Evolutionary conservation across 2,329 filamentous ascomycete species (phyloP).

Genomic region (Penicillium sp.): DNA sequence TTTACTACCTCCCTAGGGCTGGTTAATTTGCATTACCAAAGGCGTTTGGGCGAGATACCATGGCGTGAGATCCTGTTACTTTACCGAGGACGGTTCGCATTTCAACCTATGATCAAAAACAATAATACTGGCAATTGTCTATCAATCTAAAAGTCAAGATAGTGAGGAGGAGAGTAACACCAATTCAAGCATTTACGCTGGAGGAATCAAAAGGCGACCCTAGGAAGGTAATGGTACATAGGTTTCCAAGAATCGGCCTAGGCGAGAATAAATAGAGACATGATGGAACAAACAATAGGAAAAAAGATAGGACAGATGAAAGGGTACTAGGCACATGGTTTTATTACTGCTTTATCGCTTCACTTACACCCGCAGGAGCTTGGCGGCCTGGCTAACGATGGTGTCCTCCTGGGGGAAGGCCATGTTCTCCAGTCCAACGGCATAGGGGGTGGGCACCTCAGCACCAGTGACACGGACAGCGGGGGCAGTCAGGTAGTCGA

Average conservation of each 20-base stretch:
- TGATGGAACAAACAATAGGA: slow-evolving; percentile 24
- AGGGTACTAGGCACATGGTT: slow-evolving; percentile 37
- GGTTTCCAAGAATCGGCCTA: slow-evolving; percentile 27
- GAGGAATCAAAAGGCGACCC: slow-evolving; percentile 13
- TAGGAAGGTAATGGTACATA: slow-evolving; percentile 26
- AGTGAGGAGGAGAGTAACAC: neutral
- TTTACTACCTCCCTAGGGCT: neutral
- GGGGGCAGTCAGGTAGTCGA: slow-evolving; percentile 94
- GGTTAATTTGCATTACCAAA: neutral
- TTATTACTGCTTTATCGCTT: slow-evolving; percentile 28
- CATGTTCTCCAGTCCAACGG: slow-evolving; percentile 90
- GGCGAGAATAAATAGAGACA: slow-evolving; percentile 24
- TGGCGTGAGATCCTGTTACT: neutral
- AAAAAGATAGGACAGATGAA: slow-evolving; percentile 24
- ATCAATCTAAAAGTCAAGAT: slow-evolving; percentile 15
- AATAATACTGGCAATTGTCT: slow-evolving; percentile 12
- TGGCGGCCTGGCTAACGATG: slow-evolving; percentile 84
- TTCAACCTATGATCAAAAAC: neutral
- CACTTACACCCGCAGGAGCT: slow-evolving; percentile 75
- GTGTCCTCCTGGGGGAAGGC: slow-evolving; percentile 86
- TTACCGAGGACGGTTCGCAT: neutral
- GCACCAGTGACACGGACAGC: slow-evolving; percentile 93
- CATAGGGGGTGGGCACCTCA: slow-evolving; percentile 96
- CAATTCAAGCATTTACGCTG: slow-evolving; percentile 16
- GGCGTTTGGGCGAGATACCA: slow-evolving; percentile 2